Percentiles rank a stretch among this genome's conserved stretches.
Conservation (phyloP, 2,329 filamentous ascomycete genomes). For the Talaromyces sp. region DNA sequence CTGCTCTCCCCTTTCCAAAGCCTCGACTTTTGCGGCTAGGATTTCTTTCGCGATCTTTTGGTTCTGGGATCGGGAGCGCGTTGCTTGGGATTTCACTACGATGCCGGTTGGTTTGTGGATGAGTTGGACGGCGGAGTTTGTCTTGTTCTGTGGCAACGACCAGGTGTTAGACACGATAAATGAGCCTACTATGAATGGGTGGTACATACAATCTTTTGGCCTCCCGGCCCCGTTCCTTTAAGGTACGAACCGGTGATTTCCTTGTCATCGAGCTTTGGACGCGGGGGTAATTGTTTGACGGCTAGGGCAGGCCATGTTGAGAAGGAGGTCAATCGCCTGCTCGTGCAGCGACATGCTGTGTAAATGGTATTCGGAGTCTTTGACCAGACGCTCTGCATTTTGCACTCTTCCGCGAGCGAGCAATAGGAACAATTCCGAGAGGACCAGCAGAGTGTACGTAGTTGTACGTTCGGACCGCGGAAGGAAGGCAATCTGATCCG, state of each 20-base stretch:
- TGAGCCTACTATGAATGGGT: no score
- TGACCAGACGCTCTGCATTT: neutral
- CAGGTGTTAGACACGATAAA: neutral
- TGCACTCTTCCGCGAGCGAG: neutral
- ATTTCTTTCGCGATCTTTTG: constrained; percentile 76
- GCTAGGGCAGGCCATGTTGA: constrained; percentile 7
- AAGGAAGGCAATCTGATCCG: neutral
- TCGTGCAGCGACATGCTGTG: neutral
- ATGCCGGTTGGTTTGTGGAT: constrained; percentile 86
- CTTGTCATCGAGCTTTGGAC: constrained; percentile 68
- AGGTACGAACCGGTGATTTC: constrained; percentile 84
- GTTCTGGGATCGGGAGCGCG: constrained; percentile 81
- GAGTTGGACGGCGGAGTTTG: constrained; percentile 87
- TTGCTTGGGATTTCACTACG: constrained; percentile 91
- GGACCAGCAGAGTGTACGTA: neutral
- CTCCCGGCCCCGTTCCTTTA: constrained; percentile 87
- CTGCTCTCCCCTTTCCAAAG: constrained; percentile 67
- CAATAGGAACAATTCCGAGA: neutral
- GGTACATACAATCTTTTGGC: constrained; percentile 77
- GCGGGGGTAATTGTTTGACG: constrained; percentile 67
- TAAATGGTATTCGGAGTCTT: neutral
- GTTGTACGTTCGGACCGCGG: neutral
- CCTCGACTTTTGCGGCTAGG: constrained; percentile 74
- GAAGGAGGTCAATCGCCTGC: neutral
- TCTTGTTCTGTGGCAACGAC: constrained; percentile 69